A percentile compares a stretch with the other conserved stretches of the same genome.
These are phyloP conservation scores for Mycena epipterygia DNA, from an alignment of 768 basidiomycete genomes.

Conservation along the genomic window DNA sequence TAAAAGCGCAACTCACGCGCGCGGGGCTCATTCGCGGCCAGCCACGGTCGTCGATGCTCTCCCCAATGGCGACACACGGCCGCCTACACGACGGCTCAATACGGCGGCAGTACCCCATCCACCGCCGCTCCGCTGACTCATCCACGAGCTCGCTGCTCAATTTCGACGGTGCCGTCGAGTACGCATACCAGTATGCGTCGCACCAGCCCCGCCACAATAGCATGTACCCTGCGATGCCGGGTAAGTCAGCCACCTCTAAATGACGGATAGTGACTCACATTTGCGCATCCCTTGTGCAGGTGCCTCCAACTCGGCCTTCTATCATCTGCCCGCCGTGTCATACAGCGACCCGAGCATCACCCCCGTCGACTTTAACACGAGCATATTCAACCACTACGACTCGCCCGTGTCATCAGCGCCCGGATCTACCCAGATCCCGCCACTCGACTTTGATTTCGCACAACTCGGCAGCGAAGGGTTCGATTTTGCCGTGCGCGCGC, in stretches of 20 bases:
- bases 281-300: conserved; percentile 44
- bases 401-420: conserved; percentile 42
- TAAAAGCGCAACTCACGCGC: conserved; percentile 84
- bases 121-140: conserved; percentile 50
- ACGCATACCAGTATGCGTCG: conserved; percentile 37
- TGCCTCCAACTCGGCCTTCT: conserved; percentile 54
- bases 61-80: conserved; percentile 31
- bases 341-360: conserved; percentile 50
- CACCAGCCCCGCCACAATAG: conserved; percentile 42
- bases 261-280: conserved; percentile 28
- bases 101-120: conserved; percentile 44
- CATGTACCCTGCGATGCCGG: conserved; percentile 58
- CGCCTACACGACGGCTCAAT: conserved; percentile 30
- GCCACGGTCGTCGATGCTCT: conserved; percentile 72
- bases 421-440: conserved; percentile 35
- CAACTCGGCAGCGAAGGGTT: conserved; percentile 50
- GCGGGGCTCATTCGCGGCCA: conserved; percentile 88
- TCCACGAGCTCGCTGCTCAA: conserved; percentile 29
- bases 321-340: conserved; percentile 50
- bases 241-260: conserved; percentile 48
- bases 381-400: conserved; percentile 24
- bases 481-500: conserved; percentile 47
- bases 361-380: conserved; percentile 39
- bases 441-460: conserved; percentile 49
- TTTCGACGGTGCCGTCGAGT: conserved; percentile 35